Evolutionary conservation across 805 yeast species (phyloP).

Genomic region (Isabelozyma gotoi): DNA sequence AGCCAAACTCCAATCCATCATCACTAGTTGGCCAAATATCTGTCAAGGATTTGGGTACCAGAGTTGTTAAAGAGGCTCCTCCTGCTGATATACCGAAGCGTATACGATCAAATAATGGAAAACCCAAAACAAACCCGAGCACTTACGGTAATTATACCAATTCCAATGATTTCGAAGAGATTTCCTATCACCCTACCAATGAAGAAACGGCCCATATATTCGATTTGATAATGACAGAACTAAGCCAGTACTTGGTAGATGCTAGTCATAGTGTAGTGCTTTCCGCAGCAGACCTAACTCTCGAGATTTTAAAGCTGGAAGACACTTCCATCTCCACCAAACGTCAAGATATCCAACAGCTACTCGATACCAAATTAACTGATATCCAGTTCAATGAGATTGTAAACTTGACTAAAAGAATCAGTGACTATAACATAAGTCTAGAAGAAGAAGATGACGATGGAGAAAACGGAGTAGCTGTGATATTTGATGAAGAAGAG

Average conservation of each 20-base stretch:
- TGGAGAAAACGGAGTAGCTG: slow-evolving; percentile 39
- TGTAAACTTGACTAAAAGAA: slow-evolving; percentile 39
- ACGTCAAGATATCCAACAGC: slow-evolving; percentile 50
- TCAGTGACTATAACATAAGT: slow-evolving; percentile 48
- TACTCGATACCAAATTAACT: slow-evolving; percentile 39
- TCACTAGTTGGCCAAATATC: slow-evolving; percentile 71
- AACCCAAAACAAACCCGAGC: slow-evolving; percentile 8
- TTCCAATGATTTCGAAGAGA: slow-evolving; percentile 37
- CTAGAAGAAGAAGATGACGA: slow-evolving; percentile 12
- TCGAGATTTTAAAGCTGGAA: slow-evolving; percentile 55
- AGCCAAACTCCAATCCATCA: slow-evolving; percentile 59
- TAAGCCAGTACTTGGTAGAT: slow-evolving; percentile 61
- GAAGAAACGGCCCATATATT: slow-evolving; percentile 50
- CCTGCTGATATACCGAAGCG: slow-evolving; percentile 5
- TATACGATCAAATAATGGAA: slow-evolving; percentile 5
- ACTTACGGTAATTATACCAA: slow-evolving; percentile 30
- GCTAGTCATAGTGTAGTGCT: slow-evolving; percentile 71
- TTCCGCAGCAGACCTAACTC: slow-evolving; percentile 67
- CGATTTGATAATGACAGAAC: slow-evolving; percentile 60
- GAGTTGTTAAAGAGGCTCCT: slow-evolving; percentile 23
- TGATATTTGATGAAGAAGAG: slow-evolving; percentile 42
- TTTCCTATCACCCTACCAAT: slow-evolving; percentile 64
- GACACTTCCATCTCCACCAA: slow-evolving; percentile 41
- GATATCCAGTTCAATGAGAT: slow-evolving; percentile 49
- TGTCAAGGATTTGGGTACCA: slow-evolving; percentile 67